Conservation (phyloP, 805 yeast genomes). For the Yarrowia sp. region DNA sequence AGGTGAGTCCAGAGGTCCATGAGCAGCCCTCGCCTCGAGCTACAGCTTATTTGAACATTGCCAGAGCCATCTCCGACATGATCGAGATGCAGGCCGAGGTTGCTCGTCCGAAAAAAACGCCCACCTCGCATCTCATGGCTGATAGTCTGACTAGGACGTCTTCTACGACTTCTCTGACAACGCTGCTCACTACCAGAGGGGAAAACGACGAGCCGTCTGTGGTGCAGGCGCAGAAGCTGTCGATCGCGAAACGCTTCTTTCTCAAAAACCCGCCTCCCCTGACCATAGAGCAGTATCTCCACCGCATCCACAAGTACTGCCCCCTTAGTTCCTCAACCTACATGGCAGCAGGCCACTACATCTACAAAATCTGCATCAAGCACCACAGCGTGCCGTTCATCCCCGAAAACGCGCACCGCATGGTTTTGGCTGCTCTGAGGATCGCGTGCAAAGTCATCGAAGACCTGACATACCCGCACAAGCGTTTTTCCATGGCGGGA, state of each 20-base stretch:
- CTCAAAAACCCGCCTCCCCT: slow-evolving; percentile 38
- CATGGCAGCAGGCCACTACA: slow-evolving; percentile 40
- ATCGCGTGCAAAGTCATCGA: slow-evolving; percentile 50
- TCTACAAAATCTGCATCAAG: slow-evolving; percentile 39
- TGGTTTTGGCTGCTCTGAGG: slow-evolving; percentile 47
- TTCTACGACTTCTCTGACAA: slow-evolving; percentile 5
- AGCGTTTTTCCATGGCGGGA: slow-evolving; percentile 48
- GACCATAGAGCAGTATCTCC: slow-evolving; percentile 38
- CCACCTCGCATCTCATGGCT: not conserved
- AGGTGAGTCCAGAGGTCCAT: too few relatives aligned
- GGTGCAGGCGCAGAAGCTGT: slow-evolving; percentile 27
- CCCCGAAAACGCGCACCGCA: slow-evolving; percentile 43
- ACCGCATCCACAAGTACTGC: slow-evolving; percentile 43
- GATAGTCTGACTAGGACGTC: not conserved
- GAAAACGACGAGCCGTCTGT: slow-evolving; percentile 4
- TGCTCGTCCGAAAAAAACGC: not conserved
- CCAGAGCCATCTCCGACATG: not conserved
- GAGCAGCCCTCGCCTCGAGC: not conserved
- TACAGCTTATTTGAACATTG: not conserved
- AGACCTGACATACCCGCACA: slow-evolving; percentile 48
- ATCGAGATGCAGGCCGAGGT: not conserved
- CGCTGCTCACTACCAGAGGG: not conserved
- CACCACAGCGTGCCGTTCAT: slow-evolving; percentile 39
- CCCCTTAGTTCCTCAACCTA: slow-evolving; percentile 42
- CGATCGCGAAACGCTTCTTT: slow-evolving; percentile 38